Percentiles rank a stretch among this genome's conserved stretches.
Evolutionary conservation across 2,329 filamentous ascomycete genomes (phyloP).

Genomic region (Neopestalotiopsis rosae): DNA sequence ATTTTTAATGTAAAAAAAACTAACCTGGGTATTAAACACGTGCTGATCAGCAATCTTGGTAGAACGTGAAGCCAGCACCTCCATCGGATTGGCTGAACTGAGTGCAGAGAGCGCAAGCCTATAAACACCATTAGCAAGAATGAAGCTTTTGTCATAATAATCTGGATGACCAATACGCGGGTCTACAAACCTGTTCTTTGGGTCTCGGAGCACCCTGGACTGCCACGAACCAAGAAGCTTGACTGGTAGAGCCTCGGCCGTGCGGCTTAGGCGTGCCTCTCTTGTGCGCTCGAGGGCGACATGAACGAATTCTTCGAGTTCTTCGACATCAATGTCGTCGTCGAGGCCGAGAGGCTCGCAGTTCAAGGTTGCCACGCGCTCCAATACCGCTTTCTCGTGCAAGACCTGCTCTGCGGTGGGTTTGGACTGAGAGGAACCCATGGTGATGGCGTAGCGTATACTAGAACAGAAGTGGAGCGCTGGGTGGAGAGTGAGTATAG

Average conservation of each 20-base stretch:
- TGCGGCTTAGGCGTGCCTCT: conserved; percentile 27
- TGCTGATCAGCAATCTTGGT: conserved; percentile 74
- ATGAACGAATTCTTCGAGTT: conserved; percentile 53
- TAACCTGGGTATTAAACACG: conserved; percentile 75
- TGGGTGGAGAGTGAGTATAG: conserved; percentile 1
- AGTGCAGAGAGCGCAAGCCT: conserved; percentile 80
- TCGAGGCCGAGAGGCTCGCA: conserved; percentile 30
- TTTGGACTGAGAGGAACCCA: conserved; percentile 54
- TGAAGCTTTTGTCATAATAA: neutral
- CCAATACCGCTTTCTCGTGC: conserved; percentile 50
- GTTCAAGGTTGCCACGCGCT: conserved; percentile 49
- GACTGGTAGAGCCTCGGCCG: conserved; percentile 55
- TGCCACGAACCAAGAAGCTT: conserved; percentile 63
- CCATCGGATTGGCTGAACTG: conserved; percentile 68
- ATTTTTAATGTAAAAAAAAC: neutral
- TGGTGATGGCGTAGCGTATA: conserved; percentile 30
- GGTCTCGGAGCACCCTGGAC: conserved; percentile 64
- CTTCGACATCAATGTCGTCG: conserved; percentile 36
- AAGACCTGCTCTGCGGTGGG: conserved; percentile 30
- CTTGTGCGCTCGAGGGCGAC: conserved; percentile 50
- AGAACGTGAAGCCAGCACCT: conserved; percentile 68
- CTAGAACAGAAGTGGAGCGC: neutral
- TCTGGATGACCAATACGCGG: neutral
- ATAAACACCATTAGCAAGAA: neutral
- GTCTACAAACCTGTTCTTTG: conserved; percentile 63